phyloP scores from a whole-genome alignment of 2,329 filamentous ascomycete species.

The Colletotrichum sp. region DNA sequence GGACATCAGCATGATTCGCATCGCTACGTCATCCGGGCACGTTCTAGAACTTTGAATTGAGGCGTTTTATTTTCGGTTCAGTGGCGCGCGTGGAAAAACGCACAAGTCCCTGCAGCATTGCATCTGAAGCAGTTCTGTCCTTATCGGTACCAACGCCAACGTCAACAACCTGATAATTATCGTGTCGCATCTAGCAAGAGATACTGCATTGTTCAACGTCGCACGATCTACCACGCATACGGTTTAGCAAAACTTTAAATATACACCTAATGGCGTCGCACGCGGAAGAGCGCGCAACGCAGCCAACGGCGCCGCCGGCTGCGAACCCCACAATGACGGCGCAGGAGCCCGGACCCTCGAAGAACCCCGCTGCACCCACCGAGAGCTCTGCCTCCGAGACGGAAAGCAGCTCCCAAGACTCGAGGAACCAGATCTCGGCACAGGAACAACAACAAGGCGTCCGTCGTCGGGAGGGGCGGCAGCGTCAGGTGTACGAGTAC shows the following conservation, averaged over 20 bases:
- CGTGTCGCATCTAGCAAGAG: accelerated
- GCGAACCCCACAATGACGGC: neutral
- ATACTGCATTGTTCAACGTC: neutral
- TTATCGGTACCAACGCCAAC: neutral
- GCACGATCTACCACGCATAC: neutral
- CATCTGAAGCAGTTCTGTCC: too few relatives aligned
- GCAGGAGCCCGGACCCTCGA: neutral
- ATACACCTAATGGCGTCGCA: neutral
- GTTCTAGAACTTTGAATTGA: neutral
- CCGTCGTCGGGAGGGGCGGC: neutral
- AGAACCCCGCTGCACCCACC: neutral
- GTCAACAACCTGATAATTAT: neutral
- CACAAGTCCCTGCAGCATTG: neutral
- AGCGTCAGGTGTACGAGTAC: neutral
- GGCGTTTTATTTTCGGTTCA: neutral
- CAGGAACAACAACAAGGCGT: accelerated
- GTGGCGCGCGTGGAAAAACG: neutral
- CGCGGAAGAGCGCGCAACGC: neutral
- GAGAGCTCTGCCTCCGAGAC: neutral
- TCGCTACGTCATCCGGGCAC: conserved; percentile 2
- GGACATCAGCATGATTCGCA: neutral
- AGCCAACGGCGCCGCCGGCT: neutral
- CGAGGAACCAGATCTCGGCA: neutral
- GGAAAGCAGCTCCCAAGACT: neutral
- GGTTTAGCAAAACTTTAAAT: neutral